Evolutionary conservation across 768 basidiomycete species (phyloP).

Genomic region (Termitomyces bulborhizus): DNA sequence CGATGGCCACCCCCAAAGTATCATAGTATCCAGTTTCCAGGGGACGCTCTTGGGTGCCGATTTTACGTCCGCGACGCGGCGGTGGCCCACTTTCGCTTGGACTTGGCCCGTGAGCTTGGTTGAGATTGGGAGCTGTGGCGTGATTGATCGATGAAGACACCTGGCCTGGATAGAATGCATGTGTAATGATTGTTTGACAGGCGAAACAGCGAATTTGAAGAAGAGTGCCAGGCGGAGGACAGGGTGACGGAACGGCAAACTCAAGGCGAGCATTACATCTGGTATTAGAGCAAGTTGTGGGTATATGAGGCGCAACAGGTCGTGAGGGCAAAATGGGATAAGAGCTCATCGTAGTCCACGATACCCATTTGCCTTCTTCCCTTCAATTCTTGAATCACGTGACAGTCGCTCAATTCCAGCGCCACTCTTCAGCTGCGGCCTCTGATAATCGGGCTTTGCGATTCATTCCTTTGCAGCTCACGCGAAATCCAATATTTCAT

Average conservation of each 20-base stretch:
- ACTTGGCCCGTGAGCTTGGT: conserved; percentile 15
- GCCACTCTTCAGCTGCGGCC: background rate
- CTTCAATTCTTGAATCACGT: background rate
- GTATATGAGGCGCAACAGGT: conserved; percentile 60
- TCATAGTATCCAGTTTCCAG: conserved; percentile 92
- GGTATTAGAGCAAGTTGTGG: conserved; percentile 47
- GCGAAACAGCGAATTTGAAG: conserved; percentile 67
- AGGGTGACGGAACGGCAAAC: conserved; percentile 59
- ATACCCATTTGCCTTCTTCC: background rate
- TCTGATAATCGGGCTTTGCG: background rate
- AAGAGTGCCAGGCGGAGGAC: conserved; percentile 48
- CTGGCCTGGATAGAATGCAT: conserved; percentile 66
- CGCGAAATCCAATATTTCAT: background rate
- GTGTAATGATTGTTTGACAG: conserved; percentile 54
- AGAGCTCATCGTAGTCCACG: conserved; percentile 31
- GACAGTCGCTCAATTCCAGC: background rate
- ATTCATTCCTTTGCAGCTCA: background rate
- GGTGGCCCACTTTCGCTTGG: conserved; percentile 19
- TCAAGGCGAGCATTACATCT: conserved; percentile 53
- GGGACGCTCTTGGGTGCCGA: conserved; percentile 84
- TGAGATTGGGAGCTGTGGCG: conserved; percentile 1
- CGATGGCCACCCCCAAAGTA: conserved; percentile 66
- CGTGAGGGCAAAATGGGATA: conserved; percentile 57
- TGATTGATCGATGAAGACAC: conserved; percentile 27
- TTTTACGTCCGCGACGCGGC: conserved; percentile 59